Base-by-base conservation (phyloP, 352 stramenopile species). In the Globisporangium mamillatum region DNA sequence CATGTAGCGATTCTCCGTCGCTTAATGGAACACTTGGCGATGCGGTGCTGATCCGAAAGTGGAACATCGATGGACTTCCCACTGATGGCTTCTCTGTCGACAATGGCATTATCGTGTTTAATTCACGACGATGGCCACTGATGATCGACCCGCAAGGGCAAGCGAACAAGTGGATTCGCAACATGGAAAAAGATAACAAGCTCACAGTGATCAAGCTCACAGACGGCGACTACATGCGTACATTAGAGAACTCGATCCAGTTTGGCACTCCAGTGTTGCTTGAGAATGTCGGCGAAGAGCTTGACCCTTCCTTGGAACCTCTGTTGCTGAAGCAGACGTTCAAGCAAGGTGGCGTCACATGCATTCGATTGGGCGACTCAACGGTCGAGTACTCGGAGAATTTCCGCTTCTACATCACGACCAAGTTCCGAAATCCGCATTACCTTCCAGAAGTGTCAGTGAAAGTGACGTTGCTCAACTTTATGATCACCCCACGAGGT, bases 141-240 rank as follows among this genome's bases (percentile, higher is more conserved):
- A 97, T 98, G 89, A 98, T 98, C 57, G 95, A 98, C 60, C 95
- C 95, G 1, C 94, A 98, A 59, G 93, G 93, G 0, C 94, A 98
- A 69, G 94, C 93, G 0, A 98, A 98, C 71, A 98, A 98, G 73
- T 98, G 95, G 95, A 96, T 98, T 53, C 89, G 92, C 20, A 98
- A 98, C 57, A 97, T 98, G 88, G 94, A 98, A 66, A 86, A 89
- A 48, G 81, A 93, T 5, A 89, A 89, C 44, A 86, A 94, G 59
- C 80, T 98, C 46, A 87, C 94, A 6, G 91, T 98, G 9, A 98
- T 98, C 72, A 98, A 98, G 70, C 80, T 98, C 60, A 97, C 91
- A 6, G 91, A 97, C 64, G 80, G 73, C n/a, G 92, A 98, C 66
- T 98, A 98, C 73, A 90, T 98, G 78, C 84, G 92, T 12, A 97